Evolutionary conservation across 352 stramenopile species (phyloP).

Genomic region (Phytopythium montanum): DNA sequence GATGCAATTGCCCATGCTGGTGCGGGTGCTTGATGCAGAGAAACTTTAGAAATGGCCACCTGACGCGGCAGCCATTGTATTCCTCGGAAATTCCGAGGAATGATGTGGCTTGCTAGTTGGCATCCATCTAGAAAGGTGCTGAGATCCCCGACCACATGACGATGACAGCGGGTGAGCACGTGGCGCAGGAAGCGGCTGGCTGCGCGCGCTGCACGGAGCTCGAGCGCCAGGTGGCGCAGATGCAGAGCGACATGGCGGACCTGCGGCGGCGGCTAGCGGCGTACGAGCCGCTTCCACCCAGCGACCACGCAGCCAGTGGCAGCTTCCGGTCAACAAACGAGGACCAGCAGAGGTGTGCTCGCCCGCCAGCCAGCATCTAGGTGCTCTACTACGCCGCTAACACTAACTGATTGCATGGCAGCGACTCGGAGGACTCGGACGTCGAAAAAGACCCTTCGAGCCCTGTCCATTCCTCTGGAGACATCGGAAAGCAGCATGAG

Average conservation of each 20-base stretch:
- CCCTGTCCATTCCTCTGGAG: background rate
- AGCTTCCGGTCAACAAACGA: background rate
- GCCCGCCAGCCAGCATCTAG: too few species aligned
- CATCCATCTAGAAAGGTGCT: background rate
- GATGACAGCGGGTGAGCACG: background rate
- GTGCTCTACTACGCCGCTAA: too few species aligned
- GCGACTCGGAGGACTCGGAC: background rate
- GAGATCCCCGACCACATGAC: too few species aligned
- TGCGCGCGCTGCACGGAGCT: conserved; percentile 1
- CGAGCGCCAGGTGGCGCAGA: background rate
- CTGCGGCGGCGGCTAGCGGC: background rate
- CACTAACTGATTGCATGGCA: background rate
- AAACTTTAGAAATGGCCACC: too few species aligned
- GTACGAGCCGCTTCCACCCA: background rate
- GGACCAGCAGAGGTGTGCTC: background rate
- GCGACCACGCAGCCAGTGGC: background rate
- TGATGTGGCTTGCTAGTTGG: background rate
- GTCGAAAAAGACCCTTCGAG: background rate
- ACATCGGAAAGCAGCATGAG: background rate
- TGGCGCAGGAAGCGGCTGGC: background rate
- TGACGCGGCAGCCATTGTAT: too few species aligned
- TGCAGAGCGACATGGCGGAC: background rate
- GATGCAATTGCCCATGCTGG: conserved; percentile 66
- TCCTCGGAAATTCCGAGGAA: too few species aligned
- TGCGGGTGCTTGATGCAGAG: too few species aligned